Base-by-base conservation (phyloP, 2,329 filamentous ascomycete species). In the Dactylellina cionopaga region DNA sequence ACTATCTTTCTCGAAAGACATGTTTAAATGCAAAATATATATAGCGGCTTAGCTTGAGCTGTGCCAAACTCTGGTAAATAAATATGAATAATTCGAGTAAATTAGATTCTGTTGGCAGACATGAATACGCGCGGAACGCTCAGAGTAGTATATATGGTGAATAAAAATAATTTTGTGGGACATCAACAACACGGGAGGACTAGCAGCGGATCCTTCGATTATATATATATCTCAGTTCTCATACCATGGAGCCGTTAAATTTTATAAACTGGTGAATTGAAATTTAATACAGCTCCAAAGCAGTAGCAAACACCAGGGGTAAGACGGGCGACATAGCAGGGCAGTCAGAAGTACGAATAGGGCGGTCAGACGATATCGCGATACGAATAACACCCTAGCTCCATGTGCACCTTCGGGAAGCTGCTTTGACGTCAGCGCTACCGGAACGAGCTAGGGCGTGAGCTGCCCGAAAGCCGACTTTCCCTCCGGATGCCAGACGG, bases 311-410 rank as follows among this genome's bases (percentile, higher is more conserved):
- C 29, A 10, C 43, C 24, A 58, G 51, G 58, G 43, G 33, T 33
- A 56, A 29, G 39, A 39, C n/a, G 37, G 19, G 37, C 15, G 44
- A n/a, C 24, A 27, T 17, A 22, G 11, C 35, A 35, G 46, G 41
- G 47, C 17, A 11, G 25, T 33, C 29, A 27, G 51, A 37, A 37
- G 17, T 25, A 22, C 27, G 29, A 19, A 4, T 31, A 56, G n/a
- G n/a, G n/a, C n/a, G n/a, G 62, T 66, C 62, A 66, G 51, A 66
- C 62, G 62, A 66, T 66, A 56, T 49, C 62, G 62, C 62, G 62
- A 66, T 51, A 51, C 41, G 35, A n/a, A 31, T 22, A 13, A 49
- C 33, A 66, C 51, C 62, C 62, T 31, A 22, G 62, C 6, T 41
- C 31, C 41, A 51, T 33, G 25, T 51, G 62, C 43, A 46, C 27